Base-by-base conservation (phyloP, 345 rosid species). In the Euphorbia tirucalli region DNA sequence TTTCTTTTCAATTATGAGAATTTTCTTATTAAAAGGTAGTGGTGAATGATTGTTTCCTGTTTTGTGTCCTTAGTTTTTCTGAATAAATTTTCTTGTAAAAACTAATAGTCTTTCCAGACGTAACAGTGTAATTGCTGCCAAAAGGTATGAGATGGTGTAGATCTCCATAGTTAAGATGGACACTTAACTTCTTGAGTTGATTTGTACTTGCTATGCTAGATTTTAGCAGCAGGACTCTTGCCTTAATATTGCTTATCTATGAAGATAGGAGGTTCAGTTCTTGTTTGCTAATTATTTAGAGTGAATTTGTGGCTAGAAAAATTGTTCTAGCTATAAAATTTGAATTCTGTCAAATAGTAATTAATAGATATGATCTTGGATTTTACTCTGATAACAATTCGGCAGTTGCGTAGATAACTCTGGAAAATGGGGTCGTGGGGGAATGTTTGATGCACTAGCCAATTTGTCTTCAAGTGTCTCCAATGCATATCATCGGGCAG, bases 391-490 rank as follows among this genome's bases (percentile, higher is more conserved):
- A 62, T 37, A 54, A 55, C 58, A 58, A 44, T 63, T 64, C 78
- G 76, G 81, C 85, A 93, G 97, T 73, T 93, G 90, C 71, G 83
- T 93, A 54, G 98, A 93, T 72, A 79, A 86, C 79, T 93, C 97
- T 72, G 98, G 97, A 77, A 85, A 77, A 55, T 93, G 98, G 98
- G 96, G 98, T 43, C 88, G 78, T 71, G 97, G 98, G 68, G 96
- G 98, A 75, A 86, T 93, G 92, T 89, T 93, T 75, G 79, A 86
- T 78, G 90, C 92, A 10, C 72, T 93, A 69, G 82, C 81, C 41
- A 87, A 83, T 70, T 80, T 90, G 61, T 91, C 93, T 60, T 48
- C 68, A 62, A 71, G 66, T 65, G 72, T 90, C 71, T 83, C 86
- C n/a, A 84, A 74, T 54, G 85, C 90, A 24, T 90, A 93, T 75